phyloP scores from a whole-genome alignment of 1,284 basidiomycete species.

The Puccinia hordei region DNA sequence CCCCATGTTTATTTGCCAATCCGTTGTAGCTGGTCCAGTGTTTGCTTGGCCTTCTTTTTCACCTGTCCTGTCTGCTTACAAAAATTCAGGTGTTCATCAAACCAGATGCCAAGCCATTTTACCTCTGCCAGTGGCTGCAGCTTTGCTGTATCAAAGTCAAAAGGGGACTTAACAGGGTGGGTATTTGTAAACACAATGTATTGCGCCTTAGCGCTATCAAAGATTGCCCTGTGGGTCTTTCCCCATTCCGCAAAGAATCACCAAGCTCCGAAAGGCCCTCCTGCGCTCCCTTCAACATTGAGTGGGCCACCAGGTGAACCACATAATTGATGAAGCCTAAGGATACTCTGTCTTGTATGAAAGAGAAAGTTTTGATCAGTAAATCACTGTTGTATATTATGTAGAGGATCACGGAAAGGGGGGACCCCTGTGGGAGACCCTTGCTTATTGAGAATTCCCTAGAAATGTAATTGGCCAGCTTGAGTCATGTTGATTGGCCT shows the following conservation, averaged over 20 bases:
- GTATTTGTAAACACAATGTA: not conserved
- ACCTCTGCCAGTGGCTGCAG: not conserved
- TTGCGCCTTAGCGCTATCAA: not conserved
- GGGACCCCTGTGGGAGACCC: too few relatives aligned
- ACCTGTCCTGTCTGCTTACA: too few relatives aligned
- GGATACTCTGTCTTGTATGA: too few relatives aligned
- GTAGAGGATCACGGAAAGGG: too few relatives aligned
- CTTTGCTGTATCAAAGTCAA: not conserved
- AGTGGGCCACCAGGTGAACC: not conserved
- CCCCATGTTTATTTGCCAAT: too few relatives aligned
- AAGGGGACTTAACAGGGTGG: not conserved
- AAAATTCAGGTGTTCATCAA: slow-evolving; percentile 2
- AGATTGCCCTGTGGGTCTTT: not conserved
- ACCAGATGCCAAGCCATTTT: not conserved
- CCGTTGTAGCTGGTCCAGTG: too few relatives aligned
- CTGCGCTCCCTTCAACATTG: not conserved
- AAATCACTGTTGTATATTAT: too few relatives aligned
- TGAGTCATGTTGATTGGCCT: too few relatives aligned
- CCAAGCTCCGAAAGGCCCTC: not conserved
- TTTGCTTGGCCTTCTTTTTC: too few relatives aligned
- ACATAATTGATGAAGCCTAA: not conserved
- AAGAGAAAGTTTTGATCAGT: too few relatives aligned
- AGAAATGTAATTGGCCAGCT: too few relatives aligned
- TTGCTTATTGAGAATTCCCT: too few relatives aligned
- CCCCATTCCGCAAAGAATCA: not conserved